A percentile compares a stretch with the other conserved stretches of the same genome.
Evolutionary conservation across 306 rosid genomes (phyloP).

Genomic region (Comarum palustre): DNA sequence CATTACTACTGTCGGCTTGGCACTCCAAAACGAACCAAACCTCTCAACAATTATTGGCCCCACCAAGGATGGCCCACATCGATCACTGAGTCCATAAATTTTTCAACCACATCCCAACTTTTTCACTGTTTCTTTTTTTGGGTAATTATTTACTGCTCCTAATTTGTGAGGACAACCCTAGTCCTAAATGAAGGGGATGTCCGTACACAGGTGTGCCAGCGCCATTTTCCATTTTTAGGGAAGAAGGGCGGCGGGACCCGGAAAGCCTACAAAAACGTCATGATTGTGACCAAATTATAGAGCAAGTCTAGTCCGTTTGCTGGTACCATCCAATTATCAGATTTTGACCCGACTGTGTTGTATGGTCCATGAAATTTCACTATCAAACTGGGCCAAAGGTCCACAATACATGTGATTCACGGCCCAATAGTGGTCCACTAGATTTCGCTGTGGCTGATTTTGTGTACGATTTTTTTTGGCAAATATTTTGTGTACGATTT

Average conservation of each 20-base stretch:
- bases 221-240: slow-evolving; percentile 4
- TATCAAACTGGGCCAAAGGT: slow-evolving; percentile 22
- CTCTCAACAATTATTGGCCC: slow-evolving; percentile 20
- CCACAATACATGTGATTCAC: slow-evolving; percentile 37
- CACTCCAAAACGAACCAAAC: slow-evolving; percentile 29
- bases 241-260: slow-evolving; percentile 20
- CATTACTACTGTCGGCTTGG: slow-evolving; percentile 18
- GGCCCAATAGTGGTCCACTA: slow-evolving; percentile 27
- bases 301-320: neutral
- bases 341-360: neutral
- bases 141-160: neutral
- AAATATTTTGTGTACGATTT: slow-evolving; percentile 8
- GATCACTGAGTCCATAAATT: neutral
- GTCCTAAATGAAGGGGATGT: no score
- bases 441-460: slow-evolving; percentile 21
- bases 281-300: neutral
- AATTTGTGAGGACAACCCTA: neutral
- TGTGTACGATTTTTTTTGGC: neutral
- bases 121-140: neutral
- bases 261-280: neutral
- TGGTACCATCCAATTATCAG: neutral
- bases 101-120: no score
- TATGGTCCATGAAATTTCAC: slow-evolving; percentile 18
- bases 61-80: slow-evolving; percentile 33
- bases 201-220: slow-evolving; percentile 2